These are phyloP conservation scores for Phlegmacium glaucopus DNA, from an alignment of 768 basidiomycete species.

Conservation along the genomic window DNA sequence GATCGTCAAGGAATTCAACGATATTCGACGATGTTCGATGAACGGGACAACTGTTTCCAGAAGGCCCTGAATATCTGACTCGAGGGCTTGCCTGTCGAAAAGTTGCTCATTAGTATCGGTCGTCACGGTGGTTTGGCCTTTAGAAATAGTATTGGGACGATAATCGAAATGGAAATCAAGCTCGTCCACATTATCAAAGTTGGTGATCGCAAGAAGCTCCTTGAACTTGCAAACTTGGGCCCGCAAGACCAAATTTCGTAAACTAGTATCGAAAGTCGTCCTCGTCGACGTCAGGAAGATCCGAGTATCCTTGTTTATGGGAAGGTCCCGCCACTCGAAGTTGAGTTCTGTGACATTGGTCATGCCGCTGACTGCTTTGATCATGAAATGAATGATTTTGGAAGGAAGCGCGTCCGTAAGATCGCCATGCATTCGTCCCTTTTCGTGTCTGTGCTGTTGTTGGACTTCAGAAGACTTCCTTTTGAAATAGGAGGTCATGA, in stretches of 20 bases:
- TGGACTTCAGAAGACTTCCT: conserved; percentile 1
- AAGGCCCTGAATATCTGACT: conserved; percentile 14
- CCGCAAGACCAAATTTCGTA: conserved; percentile 31
- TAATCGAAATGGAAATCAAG: conserved; percentile 34
- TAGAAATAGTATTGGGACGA: not conserved
- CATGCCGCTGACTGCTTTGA: conserved; percentile 32
- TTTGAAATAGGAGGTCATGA: not conserved
- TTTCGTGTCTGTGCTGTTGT: not conserved
- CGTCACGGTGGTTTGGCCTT: not conserved
- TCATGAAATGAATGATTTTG: conserved; percentile 26
- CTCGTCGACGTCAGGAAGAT: conserved; percentile 26
- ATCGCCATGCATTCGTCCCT: conserved; percentile 1
- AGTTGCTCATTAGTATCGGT: not conserved
- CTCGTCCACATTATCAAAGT: conserved; percentile 30
- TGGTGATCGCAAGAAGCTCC: conserved; percentile 22
- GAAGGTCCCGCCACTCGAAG: conserved; percentile 38
- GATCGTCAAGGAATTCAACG: conserved; percentile 29
- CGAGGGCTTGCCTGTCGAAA: not conserved
- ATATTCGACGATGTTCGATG: conserved; percentile 22
- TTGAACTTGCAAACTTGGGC: conserved; percentile 30
- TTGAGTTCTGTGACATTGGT: conserved; percentile 27
- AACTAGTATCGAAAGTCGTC: conserved; percentile 23
- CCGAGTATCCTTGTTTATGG: conserved; percentile 24
- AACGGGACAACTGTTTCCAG: conserved; percentile 27
- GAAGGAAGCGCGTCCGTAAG: conserved; percentile 10